Evolutionary conservation across 2,329 filamentous ascomycete genomes (phyloP).

Genomic region (Ophioceras dolichostomum): DNA sequence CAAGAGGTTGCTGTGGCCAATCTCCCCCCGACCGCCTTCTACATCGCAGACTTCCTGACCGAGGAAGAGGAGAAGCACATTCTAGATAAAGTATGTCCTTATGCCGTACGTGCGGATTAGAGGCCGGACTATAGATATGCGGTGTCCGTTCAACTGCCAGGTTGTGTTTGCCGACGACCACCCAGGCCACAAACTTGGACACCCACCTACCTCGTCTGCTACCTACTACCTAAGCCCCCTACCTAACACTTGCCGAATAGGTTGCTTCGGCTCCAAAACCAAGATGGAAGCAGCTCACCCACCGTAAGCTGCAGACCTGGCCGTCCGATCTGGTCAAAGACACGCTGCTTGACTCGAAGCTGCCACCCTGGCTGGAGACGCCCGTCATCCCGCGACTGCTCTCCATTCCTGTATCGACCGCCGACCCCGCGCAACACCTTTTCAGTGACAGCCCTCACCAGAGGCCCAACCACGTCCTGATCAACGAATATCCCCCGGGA

Average conservation of each 20-base stretch:
- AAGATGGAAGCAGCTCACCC: constrained; percentile 78
- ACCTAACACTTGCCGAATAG: constrained; percentile 17
- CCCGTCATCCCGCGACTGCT: constrained; percentile 54
- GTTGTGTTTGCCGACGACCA: too few relatives aligned
- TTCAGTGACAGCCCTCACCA: constrained; percentile 58
- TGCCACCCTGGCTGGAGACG: constrained; percentile 63
- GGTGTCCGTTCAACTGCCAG: too few relatives aligned
- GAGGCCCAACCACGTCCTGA: constrained; percentile 77
- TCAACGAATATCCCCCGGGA: constrained; percentile 83
- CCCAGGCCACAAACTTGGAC: too few relatives aligned
- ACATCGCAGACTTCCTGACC: constrained; percentile 77
- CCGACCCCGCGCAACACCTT: constrained; percentile 23
- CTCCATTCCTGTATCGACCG: constrained; percentile 27
- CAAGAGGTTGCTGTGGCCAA: constrained; percentile 36
- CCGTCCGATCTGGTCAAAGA: constrained; percentile 73
- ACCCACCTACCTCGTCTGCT: too few relatives aligned
- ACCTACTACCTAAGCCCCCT: too few relatives aligned
- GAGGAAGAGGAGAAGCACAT: constrained; percentile 59
- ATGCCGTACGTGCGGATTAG: too few relatives aligned
- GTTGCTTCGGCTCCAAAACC: constrained; percentile 56
- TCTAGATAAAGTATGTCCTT: constrained; percentile 53
- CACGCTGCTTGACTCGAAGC: constrained; percentile 58
- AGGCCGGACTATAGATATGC: too few relatives aligned
- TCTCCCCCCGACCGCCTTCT: constrained; percentile 60
- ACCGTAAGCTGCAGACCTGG: constrained; percentile 82